Percentiles rank a stretch among this genome's conserved stretches.
Evolutionary conservation across 352 stramenopile species (phyloP).

Genomic region (Plasmopara viticola): DNA sequence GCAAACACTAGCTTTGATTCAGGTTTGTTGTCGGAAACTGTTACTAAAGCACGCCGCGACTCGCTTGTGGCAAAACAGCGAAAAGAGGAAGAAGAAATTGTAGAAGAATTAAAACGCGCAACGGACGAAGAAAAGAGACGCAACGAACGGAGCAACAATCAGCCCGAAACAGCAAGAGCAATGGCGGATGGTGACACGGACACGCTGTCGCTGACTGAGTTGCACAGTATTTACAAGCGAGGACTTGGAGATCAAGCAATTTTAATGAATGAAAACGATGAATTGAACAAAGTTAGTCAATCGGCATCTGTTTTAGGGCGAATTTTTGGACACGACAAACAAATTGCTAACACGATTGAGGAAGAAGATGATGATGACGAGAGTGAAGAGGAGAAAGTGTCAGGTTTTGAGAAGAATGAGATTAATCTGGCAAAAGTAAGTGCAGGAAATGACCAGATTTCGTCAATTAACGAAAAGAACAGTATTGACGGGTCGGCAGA

Average conservation of each 20-base stretch:
- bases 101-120: constrained; percentile 37
- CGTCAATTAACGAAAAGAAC: constrained; percentile 15
- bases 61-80: constrained; percentile 20
- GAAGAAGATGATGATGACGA: constrained; percentile 33
- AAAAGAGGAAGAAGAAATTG: constrained; percentile 32
- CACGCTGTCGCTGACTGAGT: constrained; percentile 48
- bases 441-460: constrained; percentile 9
- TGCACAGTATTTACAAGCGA: constrained; percentile 79
- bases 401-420: constrained; percentile 6
- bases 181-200: constrained; percentile 5
- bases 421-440: background rate
- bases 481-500: constrained; percentile 25
- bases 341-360: constrained; percentile 32
- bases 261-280: constrained; percentile 34
- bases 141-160: constrained; percentile 11
- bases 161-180: background rate
- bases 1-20: constrained; percentile 1
- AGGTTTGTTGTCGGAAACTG: constrained; percentile 13
- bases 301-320: constrained; percentile 33
- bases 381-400: constrained; percentile 14
- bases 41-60: constrained; percentile 17
- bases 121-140: constrained; percentile 35
- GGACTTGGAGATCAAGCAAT: constrained; percentile 69
- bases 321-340: constrained; percentile 35
- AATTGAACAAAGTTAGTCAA: constrained; percentile 1